A percentile compares a stretch with the other conserved stretches of the same genome.
Conservation (phyloP, 2,329 filamentous ascomycete genomes). For the Cercospora sesami region DNA sequence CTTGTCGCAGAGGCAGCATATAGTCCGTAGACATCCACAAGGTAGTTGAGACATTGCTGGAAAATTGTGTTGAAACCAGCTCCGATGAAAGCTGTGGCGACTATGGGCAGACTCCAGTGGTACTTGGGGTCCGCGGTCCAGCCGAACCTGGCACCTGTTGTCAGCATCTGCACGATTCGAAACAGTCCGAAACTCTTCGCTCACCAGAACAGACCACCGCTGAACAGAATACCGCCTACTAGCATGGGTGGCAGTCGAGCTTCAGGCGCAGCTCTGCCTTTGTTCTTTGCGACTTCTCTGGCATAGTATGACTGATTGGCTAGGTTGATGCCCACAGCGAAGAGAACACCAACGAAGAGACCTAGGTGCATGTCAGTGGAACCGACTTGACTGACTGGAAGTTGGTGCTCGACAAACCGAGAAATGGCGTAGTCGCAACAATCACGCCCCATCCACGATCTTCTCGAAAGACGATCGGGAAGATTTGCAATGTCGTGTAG, state of each 20-base stretch:
- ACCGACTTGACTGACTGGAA: conserved; percentile 28
- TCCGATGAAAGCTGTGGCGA: conserved; percentile 45
- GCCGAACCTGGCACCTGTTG: conserved; percentile 20
- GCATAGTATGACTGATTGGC: conserved; percentile 52
- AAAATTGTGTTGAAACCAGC: conserved; percentile 52
- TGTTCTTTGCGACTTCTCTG: conserved; percentile 41
- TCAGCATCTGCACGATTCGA: not conserved
- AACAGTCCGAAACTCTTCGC: not conserved
- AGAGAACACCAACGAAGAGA: conserved; percentile 49
- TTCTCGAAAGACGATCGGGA: conserved; percentile 50
- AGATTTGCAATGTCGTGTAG: conserved; percentile 51
- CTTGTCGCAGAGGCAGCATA: conserved; percentile 54
- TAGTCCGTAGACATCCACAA: conserved; percentile 40
- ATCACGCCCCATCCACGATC: conserved; percentile 47
- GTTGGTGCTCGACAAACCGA: conserved; percentile 33
- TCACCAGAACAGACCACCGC: conserved; percentile 21
- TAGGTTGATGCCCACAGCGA: conserved; percentile 45
- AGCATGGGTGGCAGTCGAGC: conserved; percentile 48
- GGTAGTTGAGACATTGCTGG: conserved; percentile 51
- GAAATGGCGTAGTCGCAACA: conserved; percentile 46
- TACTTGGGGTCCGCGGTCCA: conserved; percentile 31
- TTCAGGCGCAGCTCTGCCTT: conserved; percentile 39
- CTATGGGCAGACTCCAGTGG: conserved; percentile 44
- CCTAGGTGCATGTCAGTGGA: not conserved
- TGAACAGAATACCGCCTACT: conserved; percentile 47